These are phyloP conservation scores for Monilinia polystroma DNA, from an alignment of 2,329 filamentous ascomycete species.

Conservation along the genomic window DNA sequence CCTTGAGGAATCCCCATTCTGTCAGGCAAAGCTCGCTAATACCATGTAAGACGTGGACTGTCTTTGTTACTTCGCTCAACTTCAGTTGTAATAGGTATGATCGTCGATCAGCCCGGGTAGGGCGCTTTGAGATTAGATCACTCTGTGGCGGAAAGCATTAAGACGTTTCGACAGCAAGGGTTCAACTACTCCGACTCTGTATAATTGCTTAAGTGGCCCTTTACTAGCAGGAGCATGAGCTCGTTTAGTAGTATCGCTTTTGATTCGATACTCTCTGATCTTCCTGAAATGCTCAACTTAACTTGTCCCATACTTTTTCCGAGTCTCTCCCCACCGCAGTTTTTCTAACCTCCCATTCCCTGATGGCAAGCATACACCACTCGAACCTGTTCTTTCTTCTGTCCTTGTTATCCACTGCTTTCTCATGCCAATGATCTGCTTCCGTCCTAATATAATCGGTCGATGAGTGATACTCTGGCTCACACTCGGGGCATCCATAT, in stretches of 20 bases:
- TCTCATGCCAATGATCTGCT: background rate
- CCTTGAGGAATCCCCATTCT: background rate
- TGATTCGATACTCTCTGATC: background rate
- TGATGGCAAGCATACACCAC: conserved; percentile 20
- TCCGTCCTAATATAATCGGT: background rate
- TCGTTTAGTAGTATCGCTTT: background rate
- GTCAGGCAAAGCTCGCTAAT: background rate
- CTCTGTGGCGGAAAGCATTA: background rate
- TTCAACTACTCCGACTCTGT: no score
- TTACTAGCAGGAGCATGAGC: background rate
- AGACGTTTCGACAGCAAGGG: background rate
- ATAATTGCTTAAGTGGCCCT: background rate
- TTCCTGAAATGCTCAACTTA: background rate
- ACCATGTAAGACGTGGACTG: background rate
- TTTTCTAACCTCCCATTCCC: conserved; percentile 16
- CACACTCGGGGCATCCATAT: conserved; percentile 21
- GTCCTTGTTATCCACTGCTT: background rate
- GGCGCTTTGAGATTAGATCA: background rate
- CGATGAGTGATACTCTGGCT: conserved; percentile 14
- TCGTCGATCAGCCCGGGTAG: background rate
- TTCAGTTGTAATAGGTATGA: background rate
- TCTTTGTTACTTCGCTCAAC: background rate
- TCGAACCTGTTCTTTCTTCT: conserved; percentile 2
- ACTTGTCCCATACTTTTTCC: background rate
- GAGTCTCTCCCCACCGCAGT: background rate